These are phyloP conservation scores for Domatiomyces catenatus DNA, from an alignment of 2,329 filamentous ascomycete species.

Conservation along the genomic window DNA sequence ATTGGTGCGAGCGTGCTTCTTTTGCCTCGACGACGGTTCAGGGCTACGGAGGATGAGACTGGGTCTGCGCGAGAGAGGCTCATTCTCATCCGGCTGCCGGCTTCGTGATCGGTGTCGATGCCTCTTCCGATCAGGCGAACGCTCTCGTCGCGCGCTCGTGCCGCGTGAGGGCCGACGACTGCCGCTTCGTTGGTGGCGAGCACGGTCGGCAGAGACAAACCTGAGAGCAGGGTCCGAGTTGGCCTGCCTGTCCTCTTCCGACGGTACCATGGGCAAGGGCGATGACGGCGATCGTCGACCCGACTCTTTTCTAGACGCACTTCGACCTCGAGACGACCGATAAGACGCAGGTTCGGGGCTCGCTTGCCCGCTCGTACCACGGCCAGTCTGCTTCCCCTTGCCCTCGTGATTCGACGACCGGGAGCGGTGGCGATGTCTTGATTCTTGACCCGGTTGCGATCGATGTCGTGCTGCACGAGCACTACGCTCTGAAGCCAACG, in stretches of 20 bases:
- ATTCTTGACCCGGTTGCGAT: slow-evolving; percentile 2
- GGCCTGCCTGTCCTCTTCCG: slow-evolving; percentile 38
- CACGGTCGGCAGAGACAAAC: slow-evolving; percentile 30
- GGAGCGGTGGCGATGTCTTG: slow-evolving; percentile 23
- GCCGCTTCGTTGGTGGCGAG: slow-evolving; percentile 31
- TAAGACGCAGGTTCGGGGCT: slow-evolving; percentile 24
- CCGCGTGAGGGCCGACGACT: slow-evolving; percentile 32
- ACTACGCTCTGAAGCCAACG: slow-evolving; percentile 8
- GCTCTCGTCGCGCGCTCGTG: slow-evolving; percentile 28
- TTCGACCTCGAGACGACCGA: slow-evolving; percentile 39
- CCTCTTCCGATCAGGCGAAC: slow-evolving; percentile 32
- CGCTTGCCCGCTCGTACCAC: slow-evolving; percentile 25
- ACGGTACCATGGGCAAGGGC: slow-evolving; percentile 56
- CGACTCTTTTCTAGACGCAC: slow-evolving; percentile 42
- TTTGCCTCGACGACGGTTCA: not conserved
- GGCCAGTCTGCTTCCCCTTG: slow-evolving; percentile 19
- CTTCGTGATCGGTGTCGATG: slow-evolving; percentile 23
- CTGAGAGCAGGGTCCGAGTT: slow-evolving; percentile 40
- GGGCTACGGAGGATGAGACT: slow-evolving; percentile 2
- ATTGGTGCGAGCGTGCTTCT: not conserved
- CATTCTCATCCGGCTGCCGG: slow-evolving; percentile 20
- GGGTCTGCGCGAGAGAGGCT: slow-evolving; percentile 7
- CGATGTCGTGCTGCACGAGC: not conserved
- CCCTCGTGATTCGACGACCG: slow-evolving; percentile 20
- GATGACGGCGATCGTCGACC: slow-evolving; percentile 60